These are phyloP conservation scores for Castanospermum australe DNA, from an alignment of 306 rosid genomes.

Conservation along the genomic window DNA sequence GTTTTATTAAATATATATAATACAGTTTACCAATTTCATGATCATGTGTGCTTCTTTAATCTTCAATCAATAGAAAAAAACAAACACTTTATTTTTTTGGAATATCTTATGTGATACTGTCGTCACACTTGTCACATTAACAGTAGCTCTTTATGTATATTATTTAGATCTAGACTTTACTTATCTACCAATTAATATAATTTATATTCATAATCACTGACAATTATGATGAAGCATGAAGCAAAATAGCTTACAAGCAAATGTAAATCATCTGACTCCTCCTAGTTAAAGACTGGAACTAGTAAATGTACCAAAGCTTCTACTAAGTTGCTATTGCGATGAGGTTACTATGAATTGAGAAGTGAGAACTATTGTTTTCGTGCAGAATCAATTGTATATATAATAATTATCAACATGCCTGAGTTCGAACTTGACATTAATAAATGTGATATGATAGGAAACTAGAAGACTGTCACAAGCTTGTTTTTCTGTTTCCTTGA, in stretches of 20 bases:
- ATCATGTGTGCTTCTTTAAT: constrained; percentile 39
- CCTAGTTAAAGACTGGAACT: no score
- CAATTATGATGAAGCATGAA: background rate
- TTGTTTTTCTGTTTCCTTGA: constrained; percentile 29
- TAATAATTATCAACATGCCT: background rate
- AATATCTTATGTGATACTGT: constrained; percentile 25
- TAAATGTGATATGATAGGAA: constrained; percentile 28
- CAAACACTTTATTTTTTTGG: background rate
- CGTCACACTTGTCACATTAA: constrained; percentile 22
- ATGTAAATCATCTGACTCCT: background rate
- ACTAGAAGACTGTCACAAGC: constrained; percentile 10
- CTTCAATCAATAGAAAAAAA: background rate
- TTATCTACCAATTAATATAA: background rate
- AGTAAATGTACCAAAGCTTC: no score
- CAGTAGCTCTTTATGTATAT: background rate
- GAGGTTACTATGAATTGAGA: background rate
- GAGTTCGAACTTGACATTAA: constrained; percentile 7
- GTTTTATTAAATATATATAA: background rate
- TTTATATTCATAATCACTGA: background rate
- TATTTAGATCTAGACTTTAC: constrained; percentile 7
- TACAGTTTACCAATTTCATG: constrained; percentile 34
- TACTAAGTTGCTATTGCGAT: background rate
- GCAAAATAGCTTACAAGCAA: background rate
- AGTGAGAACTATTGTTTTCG: background rate
- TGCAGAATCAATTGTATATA: background rate